Conservation (phyloP, 176 grass and related monocot species). For the Phoenix dactylifera region DNA sequence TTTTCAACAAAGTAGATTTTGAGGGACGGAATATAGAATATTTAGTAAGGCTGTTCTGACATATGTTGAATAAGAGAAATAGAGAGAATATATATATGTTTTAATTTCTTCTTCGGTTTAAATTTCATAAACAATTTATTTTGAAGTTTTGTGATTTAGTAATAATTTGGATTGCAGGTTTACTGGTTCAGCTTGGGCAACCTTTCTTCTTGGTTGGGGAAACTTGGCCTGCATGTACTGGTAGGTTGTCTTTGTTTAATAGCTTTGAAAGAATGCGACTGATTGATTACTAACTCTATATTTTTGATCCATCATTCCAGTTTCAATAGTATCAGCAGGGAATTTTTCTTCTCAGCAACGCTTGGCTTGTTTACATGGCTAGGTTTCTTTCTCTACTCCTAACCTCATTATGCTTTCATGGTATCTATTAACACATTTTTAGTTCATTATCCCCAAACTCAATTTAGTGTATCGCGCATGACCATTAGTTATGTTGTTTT, state of each 20-base stretch:
- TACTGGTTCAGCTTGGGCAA: slow-evolving; percentile 85
- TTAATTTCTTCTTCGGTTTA: too few relatives aligned
- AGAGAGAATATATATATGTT: too few relatives aligned
- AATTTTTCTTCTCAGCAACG: slow-evolving; percentile 78
- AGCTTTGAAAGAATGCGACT: not conserved
- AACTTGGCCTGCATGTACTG: slow-evolving; percentile 96
- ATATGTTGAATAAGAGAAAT: too few relatives aligned
- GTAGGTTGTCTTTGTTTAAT: slow-evolving; percentile 21
- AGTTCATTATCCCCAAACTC: too few relatives aligned
- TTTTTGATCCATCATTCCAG: slow-evolving; percentile 27
- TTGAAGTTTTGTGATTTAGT: slow-evolving; percentile 3
- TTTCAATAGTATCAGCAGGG: slow-evolving; percentile 67
- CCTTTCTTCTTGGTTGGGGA: slow-evolving; percentile 72
- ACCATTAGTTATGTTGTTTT: too few relatives aligned
- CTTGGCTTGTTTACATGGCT: slow-evolving; percentile 56
- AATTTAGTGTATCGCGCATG: too few relatives aligned
- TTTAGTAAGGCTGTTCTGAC: too few relatives aligned
- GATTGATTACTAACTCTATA: not conserved
- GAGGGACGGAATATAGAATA: too few relatives aligned
- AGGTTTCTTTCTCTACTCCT: slow-evolving; percentile 34
- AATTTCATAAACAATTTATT: too few relatives aligned
- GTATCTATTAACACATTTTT: too few relatives aligned
- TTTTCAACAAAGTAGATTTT: too few relatives aligned
- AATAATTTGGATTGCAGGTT: slow-evolving; percentile 52
- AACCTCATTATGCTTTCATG: too few relatives aligned